Evolutionary conservation across 2,329 filamentous ascomycete genomes (phyloP).

Genomic region (Sclerotinia borealis): DNA sequence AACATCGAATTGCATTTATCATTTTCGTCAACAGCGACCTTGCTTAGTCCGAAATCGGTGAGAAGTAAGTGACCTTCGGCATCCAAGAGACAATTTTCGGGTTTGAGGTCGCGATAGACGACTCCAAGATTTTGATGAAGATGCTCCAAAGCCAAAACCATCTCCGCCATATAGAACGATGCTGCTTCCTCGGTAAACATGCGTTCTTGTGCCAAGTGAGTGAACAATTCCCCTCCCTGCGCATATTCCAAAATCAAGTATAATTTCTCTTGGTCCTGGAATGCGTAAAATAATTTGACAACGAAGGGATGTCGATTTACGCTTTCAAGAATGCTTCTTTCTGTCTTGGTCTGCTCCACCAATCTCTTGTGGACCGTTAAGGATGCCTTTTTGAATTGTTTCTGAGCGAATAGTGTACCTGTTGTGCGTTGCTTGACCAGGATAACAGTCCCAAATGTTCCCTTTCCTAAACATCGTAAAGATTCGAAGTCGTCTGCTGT

Average conservation of each 20-base stretch:
- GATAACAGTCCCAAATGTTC: constrained; percentile 90
- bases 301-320: constrained; percentile 97
- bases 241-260: constrained; percentile 98
- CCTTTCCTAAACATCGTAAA: constrained; percentile 88
- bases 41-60: constrained; percentile 95
- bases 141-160: constrained; percentile 89
- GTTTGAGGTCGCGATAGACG: constrained; percentile 94
- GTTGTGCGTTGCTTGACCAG: constrained; percentile 86
- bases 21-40: constrained; percentile 73
- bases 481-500: constrained; percentile 84
- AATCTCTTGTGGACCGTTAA: constrained; percentile 92
- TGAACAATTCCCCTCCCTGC: constrained; percentile 92
- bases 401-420: constrained; percentile 90
- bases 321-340: constrained; percentile 88
- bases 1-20: constrained; percentile 79
- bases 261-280: constrained; percentile 95
- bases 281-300: constrained; percentile 96
- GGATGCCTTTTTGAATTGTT: constrained; percentile 97
- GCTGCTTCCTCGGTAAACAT: constrained; percentile 90
- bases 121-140: constrained; percentile 89
- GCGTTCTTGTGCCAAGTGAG: constrained; percentile 85
- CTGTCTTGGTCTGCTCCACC: constrained; percentile 95
- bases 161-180: constrained; percentile 98
- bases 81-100: constrained; percentile 94
- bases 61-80: constrained; percentile 85